A percentile compares a stretch with the other conserved stretches of the same genome.
Conservation (phyloP, 2,329 filamentous ascomycete genomes). For the Beauveria varroae region DNA sequence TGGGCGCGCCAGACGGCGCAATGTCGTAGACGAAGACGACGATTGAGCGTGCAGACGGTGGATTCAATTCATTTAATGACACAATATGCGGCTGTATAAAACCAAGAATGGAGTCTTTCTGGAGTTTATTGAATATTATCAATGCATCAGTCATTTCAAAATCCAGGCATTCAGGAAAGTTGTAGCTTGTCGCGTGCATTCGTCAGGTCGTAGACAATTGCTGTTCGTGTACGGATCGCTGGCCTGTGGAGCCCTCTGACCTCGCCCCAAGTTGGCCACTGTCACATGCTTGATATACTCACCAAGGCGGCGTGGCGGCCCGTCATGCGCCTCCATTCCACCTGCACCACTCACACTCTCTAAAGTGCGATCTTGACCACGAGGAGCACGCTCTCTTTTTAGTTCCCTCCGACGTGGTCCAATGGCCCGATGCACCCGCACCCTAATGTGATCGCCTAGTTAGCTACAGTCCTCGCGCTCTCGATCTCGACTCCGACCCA, state of each 20-base stretch:
- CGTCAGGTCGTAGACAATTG: not conserved
- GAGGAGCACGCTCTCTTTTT: conserved; percentile 2
- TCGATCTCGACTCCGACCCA: not conserved
- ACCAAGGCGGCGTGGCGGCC: conserved; percentile 1
- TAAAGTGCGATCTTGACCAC: not conserved
- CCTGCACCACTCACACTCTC: not conserved
- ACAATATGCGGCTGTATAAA: conserved; percentile 1
- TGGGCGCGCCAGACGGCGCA: conserved; percentile 44
- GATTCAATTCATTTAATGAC: not conserved
- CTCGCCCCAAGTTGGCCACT: not conserved
- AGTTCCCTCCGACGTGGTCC: not conserved
- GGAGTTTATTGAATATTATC: conserved; percentile 15
- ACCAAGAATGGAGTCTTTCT: conserved; percentile 12
- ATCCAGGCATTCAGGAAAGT: not conserved
- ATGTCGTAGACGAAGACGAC: conserved; percentile 54
- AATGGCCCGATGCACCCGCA: conserved; percentile 5
- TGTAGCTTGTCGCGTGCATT: not conserved
- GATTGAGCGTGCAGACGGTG: conserved; percentile 29
- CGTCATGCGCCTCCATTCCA: conserved; percentile 4
- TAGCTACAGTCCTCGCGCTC: not conserved
- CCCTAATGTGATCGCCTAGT: conserved; percentile 1
- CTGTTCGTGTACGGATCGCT: not conserved
- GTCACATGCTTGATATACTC: conserved; percentile 1
- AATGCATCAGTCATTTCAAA: not conserved
- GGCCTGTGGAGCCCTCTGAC: not conserved